A percentile compares a stretch with the other conserved stretches of the same genome.
Conservation (phyloP, 441 rosid species). For the Aquilaria agallochum region DNA sequence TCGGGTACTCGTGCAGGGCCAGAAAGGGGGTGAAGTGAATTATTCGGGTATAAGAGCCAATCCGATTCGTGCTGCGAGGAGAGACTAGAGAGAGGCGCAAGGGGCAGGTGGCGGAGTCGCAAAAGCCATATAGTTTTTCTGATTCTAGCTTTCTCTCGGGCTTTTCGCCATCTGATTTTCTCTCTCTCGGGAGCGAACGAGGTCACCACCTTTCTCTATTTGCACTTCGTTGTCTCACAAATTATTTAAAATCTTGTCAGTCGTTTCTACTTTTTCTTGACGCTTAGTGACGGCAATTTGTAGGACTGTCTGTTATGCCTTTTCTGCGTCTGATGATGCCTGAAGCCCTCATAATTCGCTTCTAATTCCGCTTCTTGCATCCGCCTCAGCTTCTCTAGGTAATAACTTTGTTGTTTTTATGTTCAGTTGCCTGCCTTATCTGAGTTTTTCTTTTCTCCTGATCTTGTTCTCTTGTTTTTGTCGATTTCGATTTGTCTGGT, state of each 20-base stretch:
- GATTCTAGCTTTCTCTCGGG: conserved; percentile 9
- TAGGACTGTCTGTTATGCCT: conserved; percentile 30
- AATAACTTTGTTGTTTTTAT: conserved; percentile 22
- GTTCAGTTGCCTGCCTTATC: conserved; percentile 32
- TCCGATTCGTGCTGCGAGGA: conserved; percentile 28
- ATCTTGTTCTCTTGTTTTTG: conserved; percentile 7
- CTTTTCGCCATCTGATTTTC: conserved; percentile 6
- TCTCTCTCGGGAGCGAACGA: conserved; percentile 4
- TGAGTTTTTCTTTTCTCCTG: conserved; percentile 11
- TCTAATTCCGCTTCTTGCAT: conserved; percentile 22
- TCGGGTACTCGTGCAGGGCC: not conserved
- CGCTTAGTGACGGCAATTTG: conserved; percentile 31
- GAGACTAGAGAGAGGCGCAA: conserved; percentile 19
- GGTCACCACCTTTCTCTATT: conserved; percentile 16
- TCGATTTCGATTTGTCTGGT: conserved; percentile 8
- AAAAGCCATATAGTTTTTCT: conserved; percentile 18
- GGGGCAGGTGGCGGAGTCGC: conserved; percentile 44
- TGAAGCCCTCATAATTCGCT: conserved; percentile 22
- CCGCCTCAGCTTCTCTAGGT: conserved; percentile 27
- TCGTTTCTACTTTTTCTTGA: conserved; percentile 17
- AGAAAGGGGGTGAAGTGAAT: conserved; percentile 7
- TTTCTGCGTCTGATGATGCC: conserved; percentile 23
- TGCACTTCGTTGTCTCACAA: conserved; percentile 10
- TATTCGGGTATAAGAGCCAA: conserved; percentile 4
- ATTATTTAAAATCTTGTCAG: not conserved